Evolutionary conservation across 2,329 filamentous ascomycete species (phyloP), one percentile per base, ranked within the genome.

Genomic region (Epichloe uncinata): DNA sequence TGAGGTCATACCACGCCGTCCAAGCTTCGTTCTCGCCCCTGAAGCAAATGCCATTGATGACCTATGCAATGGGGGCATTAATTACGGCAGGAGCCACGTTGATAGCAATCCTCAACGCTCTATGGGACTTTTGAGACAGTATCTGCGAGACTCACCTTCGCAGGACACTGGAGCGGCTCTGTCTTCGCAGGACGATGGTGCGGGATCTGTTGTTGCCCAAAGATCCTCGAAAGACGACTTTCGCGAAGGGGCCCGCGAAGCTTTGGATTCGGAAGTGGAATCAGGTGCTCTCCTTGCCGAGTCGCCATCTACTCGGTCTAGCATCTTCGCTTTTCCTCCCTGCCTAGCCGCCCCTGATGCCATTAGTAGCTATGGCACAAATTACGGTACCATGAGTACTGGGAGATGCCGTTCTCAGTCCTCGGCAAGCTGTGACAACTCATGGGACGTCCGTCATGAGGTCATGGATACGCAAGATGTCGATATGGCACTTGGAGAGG

Each of bases 1-100:
- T 55, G 90, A 96, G 65, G 87, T 95, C 57, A 83, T 93, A 35
- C 87, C 88, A 5, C 82, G 86, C 50, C 79, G 82, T 15, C 81
- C 82, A 13, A 84, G 86, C 35, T 88, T 95, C 62, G 73, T 87
- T 48, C 77, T 81, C 54, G 74, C 75, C 2, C 72, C 78, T 41
- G 78, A 81, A 42, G 74, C 78, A 52, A 38, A 53, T 22, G 22
- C 26, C n/a, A 4, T 42, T 26, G 47, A 33, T 15, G 51, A 45
- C 6, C 33, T 55, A 41, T 54, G 56, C 22, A 55, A 56, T 42
- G 61, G 66, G 13, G 56, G 57, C n/a, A 62, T 70, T 41, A 63
- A 69, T 36, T 72, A 74, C 51, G 64, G 62, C 47, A 64, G 70
- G 37, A 66, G 60, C 53, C 66, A 70, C 38, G 57, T 72, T 38